phyloP scores from a whole-genome alignment of 2,329 filamentous ascomycete genomes.

The Furcasterigmium furcatum region DNA sequence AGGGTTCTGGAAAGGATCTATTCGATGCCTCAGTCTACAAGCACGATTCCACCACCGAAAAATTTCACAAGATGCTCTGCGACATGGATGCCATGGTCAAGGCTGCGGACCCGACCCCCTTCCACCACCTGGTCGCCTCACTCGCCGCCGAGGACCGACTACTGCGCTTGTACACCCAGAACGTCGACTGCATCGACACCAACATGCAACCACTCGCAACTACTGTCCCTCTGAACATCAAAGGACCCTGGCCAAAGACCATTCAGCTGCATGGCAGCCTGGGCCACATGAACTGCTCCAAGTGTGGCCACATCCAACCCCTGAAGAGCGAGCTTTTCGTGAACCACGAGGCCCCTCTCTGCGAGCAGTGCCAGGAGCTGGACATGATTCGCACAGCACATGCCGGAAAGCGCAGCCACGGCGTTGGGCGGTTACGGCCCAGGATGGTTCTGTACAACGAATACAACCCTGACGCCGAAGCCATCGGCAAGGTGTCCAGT shows the following conservation, averaged over 20 bases:
- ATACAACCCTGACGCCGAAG: slow-evolving; percentile 92
- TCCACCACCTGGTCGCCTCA: slow-evolving; percentile 91
- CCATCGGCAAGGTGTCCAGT: slow-evolving; percentile 86
- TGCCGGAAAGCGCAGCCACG: slow-evolving; percentile 87
- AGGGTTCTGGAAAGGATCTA: slow-evolving; percentile 88
- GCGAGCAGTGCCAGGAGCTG: slow-evolving; percentile 67
- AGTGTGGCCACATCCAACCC: slow-evolving; percentile 74
- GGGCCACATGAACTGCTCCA: slow-evolving; percentile 95
- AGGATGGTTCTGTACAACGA: slow-evolving; percentile 98
- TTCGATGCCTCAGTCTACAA: slow-evolving; percentile 98
- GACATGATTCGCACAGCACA: slow-evolving; percentile 73
- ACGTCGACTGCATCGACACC: slow-evolving; percentile 94
- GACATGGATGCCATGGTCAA: slow-evolving; percentile 77
- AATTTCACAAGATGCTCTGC: slow-evolving; percentile 95
- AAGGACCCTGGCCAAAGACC: slow-evolving; percentile 89
- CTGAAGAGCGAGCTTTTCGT: slow-evolving; percentile 80
- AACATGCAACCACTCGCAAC: slow-evolving; percentile 77
- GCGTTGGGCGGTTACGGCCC: slow-evolving; percentile 83
- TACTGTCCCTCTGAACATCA: slow-evolving; percentile 73
- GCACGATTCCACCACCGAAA: slow-evolving; percentile 81
- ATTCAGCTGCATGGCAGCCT: slow-evolving; percentile 92
- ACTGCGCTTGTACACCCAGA: slow-evolving; percentile 90
- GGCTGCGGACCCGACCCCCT: slow-evolving; percentile 76
- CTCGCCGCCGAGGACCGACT: slow-evolving; percentile 83
- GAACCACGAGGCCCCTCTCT: slow-evolving; percentile 79